Evolutionary conservation across 768 basidiomycete genomes (phyloP).

Genomic region (Lactarius indigo): DNA sequence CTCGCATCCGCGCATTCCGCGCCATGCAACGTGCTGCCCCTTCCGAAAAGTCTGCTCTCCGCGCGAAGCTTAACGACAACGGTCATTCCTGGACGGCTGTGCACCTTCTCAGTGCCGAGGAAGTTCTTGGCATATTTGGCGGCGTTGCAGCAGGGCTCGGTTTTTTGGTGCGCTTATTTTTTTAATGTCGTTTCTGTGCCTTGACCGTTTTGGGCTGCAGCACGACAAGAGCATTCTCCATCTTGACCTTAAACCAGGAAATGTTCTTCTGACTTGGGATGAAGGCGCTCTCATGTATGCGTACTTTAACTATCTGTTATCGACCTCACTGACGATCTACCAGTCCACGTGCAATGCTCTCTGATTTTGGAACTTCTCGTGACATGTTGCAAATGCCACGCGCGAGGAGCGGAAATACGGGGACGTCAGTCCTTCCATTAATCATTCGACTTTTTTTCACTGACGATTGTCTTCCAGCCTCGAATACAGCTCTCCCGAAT

Average conservation of each 20-base stretch:
- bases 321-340: neutral
- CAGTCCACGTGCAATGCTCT: constrained; percentile 91
- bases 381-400: constrained; percentile 76
- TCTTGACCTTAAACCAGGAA: constrained; percentile 91
- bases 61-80: constrained; percentile 44
- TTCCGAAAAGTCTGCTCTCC: constrained; percentile 58
- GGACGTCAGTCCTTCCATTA: constrained; percentile 60
- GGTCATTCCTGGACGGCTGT: constrained; percentile 61
- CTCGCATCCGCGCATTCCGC: constrained; percentile 73
- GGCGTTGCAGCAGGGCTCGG: constrained; percentile 86
- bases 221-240: constrained; percentile 85
- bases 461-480: constrained; percentile 12
- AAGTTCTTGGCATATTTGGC: constrained; percentile 73
- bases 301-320: neutral
- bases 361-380: constrained; percentile 92
- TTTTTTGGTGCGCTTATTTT: constrained; percentile 63
- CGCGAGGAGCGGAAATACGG: constrained; percentile 86
- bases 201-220: constrained; percentile 36
- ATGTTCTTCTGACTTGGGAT: constrained; percentile 90
- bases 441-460: neutral
- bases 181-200: too few species aligned
- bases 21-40: constrained; percentile 62
- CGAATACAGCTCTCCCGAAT: constrained; percentile 55
- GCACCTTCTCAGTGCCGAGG: constrained; percentile 80
- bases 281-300: constrained; percentile 77